Evolutionary conservation across 371 early-diverging fungal genomes (phyloP).

Genomic region (Rhizopus sp.): DNA sequence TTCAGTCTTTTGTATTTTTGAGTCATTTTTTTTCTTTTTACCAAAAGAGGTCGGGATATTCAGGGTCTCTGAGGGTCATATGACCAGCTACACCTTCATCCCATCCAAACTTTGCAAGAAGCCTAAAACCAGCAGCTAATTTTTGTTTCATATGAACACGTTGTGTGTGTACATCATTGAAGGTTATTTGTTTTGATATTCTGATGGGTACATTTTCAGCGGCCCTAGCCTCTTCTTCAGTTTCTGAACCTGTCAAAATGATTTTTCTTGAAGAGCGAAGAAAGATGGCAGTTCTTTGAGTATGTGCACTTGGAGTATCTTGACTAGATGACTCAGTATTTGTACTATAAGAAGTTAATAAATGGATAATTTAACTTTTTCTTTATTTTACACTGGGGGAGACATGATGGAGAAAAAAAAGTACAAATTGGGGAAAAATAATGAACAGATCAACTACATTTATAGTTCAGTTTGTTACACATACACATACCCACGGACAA

Average conservation of each 20-base stretch:
- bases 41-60: constrained; percentile 62
- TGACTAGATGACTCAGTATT: neutral
- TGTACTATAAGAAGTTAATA: neutral
- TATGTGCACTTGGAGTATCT: neutral
- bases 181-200: constrained; percentile 42
- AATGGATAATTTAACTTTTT: neutral
- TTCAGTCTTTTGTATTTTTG: neutral
- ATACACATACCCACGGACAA: too few species aligned
- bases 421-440: too few species aligned
- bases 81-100: constrained; percentile 66
- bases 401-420: too few species aligned
- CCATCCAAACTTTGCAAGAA: constrained; percentile 57
- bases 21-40: neutral
- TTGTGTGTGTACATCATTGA: constrained; percentile 45
- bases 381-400: too few species aligned
- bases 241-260: constrained; percentile 45
- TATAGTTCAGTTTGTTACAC: too few species aligned
- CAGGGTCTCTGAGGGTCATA: constrained; percentile 63
- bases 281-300: constrained; percentile 14
- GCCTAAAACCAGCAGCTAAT: constrained; percentile 60
- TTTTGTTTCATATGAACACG: constrained; percentile 61
- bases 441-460: too few species aligned
- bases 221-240: constrained; percentile 45
- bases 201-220: constrained; percentile 44
- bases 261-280: constrained; percentile 36